Base-by-base conservation (phyloP, 805 yeast genomes). In the Wickerhamiella azymoides region DNA sequence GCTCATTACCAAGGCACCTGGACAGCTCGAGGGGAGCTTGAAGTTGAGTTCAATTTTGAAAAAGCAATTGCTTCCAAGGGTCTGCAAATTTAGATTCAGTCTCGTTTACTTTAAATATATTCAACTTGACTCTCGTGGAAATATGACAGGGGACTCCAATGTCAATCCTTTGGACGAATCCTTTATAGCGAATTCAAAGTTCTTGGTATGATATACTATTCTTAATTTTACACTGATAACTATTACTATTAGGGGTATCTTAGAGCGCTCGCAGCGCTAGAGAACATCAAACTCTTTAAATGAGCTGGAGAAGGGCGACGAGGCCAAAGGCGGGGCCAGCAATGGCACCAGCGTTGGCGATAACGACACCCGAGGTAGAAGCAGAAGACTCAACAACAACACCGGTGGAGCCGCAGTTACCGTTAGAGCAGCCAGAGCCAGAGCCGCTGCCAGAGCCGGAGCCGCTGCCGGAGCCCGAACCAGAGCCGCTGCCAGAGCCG, bases 1-100 rank as follows among this genome's bases (percentile, higher is more conserved):
- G 39, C 44, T 33, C 44, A 41, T 41, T 2, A 36, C 13, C 38
- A 36, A 17, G 25, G n/a, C 25, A 18, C 10, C 35, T 13, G 35
- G 5, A 13, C 5, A 13, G 35, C 14, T 13, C 35, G 11, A 10
- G 13, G 35, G 14, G 14, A 14, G 35, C 14, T 30, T 5, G 17
- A 30, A 30, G 6, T 13, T 30, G 16, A 13, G n/a, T 13, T 13
- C 35, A 13, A 14, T 30, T 5, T 30, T 5, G 35, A 30, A 5
- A 5, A 5, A 13, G 35, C 16, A 30, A 30, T 30, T 30, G n/a
- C n/a, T n/a, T n/a, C n/a, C n/a, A n/a, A n/a, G n/a, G n/a, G n/a
- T n/a, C n/a, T n/a, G n/a, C n/a, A n/a, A n/a, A n/a, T n/a, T n/a
- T n/a, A n/a, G n/a, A n/a, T n/a, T n/a, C n/a, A n/a, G n/a, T n/a